These are phyloP conservation scores for Globisporangium alternatum DNA, from an alignment of 352 stramenopile species.

Conservation along the genomic window DNA sequence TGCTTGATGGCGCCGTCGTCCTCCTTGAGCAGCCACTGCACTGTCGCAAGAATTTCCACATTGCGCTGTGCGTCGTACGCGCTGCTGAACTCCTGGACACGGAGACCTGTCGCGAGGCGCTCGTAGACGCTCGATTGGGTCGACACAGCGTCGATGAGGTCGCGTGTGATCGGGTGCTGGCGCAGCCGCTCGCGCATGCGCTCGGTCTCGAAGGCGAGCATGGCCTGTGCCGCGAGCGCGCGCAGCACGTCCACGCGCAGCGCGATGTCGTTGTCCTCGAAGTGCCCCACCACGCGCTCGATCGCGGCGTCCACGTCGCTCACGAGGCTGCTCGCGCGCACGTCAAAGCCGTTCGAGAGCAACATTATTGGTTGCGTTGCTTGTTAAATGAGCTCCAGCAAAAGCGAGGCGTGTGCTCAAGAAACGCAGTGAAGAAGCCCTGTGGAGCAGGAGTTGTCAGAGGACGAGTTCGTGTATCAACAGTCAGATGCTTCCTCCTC, in stretches of 20 bases:
- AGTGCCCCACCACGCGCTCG: slow-evolving; percentile 69
- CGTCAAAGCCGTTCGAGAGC: slow-evolving; percentile 36
- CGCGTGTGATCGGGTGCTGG: slow-evolving; percentile 59
- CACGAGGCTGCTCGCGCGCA: slow-evolving; percentile 59
- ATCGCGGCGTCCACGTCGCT: slow-evolving; percentile 58
- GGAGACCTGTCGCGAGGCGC: slow-evolving; percentile 34
- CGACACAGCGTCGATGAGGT: slow-evolving; percentile 51
- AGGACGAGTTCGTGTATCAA: neutral
- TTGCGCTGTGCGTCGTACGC: slow-evolving; percentile 64
- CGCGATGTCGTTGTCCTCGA: slow-evolving; percentile 65
- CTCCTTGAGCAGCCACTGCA: slow-evolving; percentile 47
- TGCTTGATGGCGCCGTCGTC: slow-evolving; percentile 11
- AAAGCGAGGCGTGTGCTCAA: neutral
- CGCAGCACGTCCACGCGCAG: slow-evolving; percentile 69
- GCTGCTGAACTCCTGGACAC: slow-evolving; percentile 56
- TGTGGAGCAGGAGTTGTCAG: neutral
- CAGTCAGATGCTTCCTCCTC: neutral
- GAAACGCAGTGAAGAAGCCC: neutral
- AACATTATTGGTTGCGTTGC: neutral
- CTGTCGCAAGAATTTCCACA: slow-evolving; percentile 48
- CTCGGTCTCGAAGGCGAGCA: slow-evolving; percentile 67
- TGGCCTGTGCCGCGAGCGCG: slow-evolving; percentile 49
- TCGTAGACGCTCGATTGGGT: slow-evolving; percentile 48
- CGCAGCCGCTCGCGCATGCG: slow-evolving; percentile 53
- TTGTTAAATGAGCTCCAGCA: neutral